Conservation (phyloP, 1,284 basidiomycete species). For the Kwoniella shivajii region DNA sequence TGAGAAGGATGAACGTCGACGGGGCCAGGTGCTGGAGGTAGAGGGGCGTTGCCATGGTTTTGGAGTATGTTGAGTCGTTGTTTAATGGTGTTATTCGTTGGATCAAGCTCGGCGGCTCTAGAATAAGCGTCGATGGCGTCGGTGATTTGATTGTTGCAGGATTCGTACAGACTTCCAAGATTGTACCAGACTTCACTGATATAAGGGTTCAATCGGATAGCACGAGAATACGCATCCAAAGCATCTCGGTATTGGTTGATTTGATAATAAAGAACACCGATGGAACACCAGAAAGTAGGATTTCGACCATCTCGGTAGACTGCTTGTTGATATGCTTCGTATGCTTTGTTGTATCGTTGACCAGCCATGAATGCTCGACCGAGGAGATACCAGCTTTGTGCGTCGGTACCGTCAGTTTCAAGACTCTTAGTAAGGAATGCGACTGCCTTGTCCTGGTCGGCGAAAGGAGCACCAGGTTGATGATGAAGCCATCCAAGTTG, state of each 20-base stretch:
- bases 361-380: constrained; percentile 98
- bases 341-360: constrained; percentile 99
- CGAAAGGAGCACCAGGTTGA: constrained; percentile 89
- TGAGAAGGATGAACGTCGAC: constrained; percentile 95
- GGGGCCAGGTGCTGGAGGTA: constrained; percentile 80
- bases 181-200: constrained; percentile 99
- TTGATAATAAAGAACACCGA: constrained; percentile 98
- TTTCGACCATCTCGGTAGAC: constrained; percentile 98
- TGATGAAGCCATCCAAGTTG: constrained; percentile 98
- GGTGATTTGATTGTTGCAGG: constrained; percentile 98
- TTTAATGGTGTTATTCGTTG: constrained; percentile 73
- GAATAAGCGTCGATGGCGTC: constrained; percentile 99
- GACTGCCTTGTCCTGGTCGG: constrained; percentile 92
- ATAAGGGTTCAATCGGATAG: constrained; percentile 97
- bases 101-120: constrained; percentile 86
- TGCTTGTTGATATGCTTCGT: constrained; percentile 98
- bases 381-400: constrained; percentile 97
- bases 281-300: constrained; percentile 99
- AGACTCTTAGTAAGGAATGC: constrained; percentile 91
- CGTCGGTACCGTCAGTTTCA: constrained; percentile 91
- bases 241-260: constrained; percentile 99
- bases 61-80: constrained; percentile 75
- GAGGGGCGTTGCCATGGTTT: constrained; percentile 75
- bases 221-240: constrained; percentile 95
- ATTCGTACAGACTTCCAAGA: constrained; percentile 93